phyloP scores from a whole-genome alignment of 139 green algal species.

The Helicosporidium sp. region DNA sequence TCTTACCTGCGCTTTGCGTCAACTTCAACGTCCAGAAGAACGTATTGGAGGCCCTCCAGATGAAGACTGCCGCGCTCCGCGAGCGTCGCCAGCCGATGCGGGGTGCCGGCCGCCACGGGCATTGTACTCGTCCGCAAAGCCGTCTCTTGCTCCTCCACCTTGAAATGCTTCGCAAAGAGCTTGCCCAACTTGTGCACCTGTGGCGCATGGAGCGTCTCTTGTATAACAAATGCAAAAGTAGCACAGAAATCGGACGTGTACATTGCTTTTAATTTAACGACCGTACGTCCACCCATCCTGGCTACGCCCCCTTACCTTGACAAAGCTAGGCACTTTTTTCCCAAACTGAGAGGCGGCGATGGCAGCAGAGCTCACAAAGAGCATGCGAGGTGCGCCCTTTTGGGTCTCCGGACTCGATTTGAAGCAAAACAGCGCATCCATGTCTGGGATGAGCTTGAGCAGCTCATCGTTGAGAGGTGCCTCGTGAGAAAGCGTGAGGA shows the following conservation, averaged over 20 bases:
- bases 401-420: too few relatives aligned
- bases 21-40: slow-evolving; percentile 23
- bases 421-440: too few relatives aligned
- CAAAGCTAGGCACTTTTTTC: too few relatives aligned
- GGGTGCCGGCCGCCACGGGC: slow-evolving; percentile 18
- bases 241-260: too few relatives aligned
- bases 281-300: not conserved
- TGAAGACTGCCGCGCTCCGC: slow-evolving; percentile 12
- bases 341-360: too few relatives aligned
- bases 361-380: too few relatives aligned
- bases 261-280: not conserved
- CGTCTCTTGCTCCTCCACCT: slow-evolving; percentile 25
- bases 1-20: slow-evolving; percentile 27
- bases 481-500: too few relatives aligned
- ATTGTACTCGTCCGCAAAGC: slow-evolving; percentile 4
- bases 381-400: too few relatives aligned
- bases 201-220: too few relatives aligned
- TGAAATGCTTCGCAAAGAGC: slow-evolving; percentile 39
- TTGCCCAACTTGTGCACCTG: slow-evolving; percentile 23
- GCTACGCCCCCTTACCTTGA: not conserved
- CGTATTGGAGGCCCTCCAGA: slow-evolving; percentile 10
- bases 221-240: too few relatives aligned
- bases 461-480: too few relatives aligned
- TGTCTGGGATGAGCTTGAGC: too few relatives aligned
- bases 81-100: slow-evolving; percentile 24